phyloP scores from a whole-genome alignment of 352 stramenopile species.

The Detonula confervacea region DNA sequence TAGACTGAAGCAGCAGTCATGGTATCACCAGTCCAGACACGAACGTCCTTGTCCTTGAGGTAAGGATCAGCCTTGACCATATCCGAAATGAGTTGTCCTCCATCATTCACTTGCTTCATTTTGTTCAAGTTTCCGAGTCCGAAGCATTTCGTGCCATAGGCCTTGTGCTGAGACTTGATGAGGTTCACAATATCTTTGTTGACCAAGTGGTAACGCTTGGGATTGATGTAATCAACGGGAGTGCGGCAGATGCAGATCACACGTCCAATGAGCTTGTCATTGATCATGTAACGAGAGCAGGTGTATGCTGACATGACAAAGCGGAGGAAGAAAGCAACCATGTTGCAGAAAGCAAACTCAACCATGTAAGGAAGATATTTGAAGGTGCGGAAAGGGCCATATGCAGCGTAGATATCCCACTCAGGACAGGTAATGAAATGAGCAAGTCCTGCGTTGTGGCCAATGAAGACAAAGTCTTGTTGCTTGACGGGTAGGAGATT shows the following conservation, averaged over 20 bases:
- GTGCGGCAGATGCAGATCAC: slow-evolving; percentile 70
- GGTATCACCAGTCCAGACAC: slow-evolving; percentile 77
- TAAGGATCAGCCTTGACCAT: slow-evolving; percentile 70
- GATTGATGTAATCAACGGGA: slow-evolving; percentile 69
- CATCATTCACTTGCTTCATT: slow-evolving; percentile 83
- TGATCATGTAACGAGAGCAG: slow-evolving; percentile 67
- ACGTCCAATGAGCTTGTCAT: slow-evolving; percentile 65
- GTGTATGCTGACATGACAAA: slow-evolving; percentile 62
- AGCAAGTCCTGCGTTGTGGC: slow-evolving; percentile 74
- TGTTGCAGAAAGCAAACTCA: slow-evolving; percentile 68
- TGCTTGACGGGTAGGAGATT: slow-evolving; percentile 52
- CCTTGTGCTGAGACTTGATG: slow-evolving; percentile 67
- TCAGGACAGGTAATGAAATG: slow-evolving; percentile 75
- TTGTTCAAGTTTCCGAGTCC: slow-evolving; percentile 82
- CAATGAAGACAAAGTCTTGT: slow-evolving; percentile 81
- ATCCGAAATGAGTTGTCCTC: slow-evolving; percentile 71
- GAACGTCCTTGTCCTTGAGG: slow-evolving; percentile 70
- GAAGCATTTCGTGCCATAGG: slow-evolving; percentile 63
- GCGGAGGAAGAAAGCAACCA: slow-evolving; percentile 45
- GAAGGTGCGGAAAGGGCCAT: slow-evolving; percentile 64
- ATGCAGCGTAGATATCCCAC: slow-evolving; percentile 66
- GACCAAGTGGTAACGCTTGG: slow-evolving; percentile 54
- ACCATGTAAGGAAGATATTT: slow-evolving; percentile 61
- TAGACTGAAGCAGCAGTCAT: slow-evolving; percentile 79
- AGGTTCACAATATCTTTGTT: slow-evolving; percentile 71